Conservation (phyloP, 202 grass and related monocot species). For the Alloteropsis angusta region DNA sequence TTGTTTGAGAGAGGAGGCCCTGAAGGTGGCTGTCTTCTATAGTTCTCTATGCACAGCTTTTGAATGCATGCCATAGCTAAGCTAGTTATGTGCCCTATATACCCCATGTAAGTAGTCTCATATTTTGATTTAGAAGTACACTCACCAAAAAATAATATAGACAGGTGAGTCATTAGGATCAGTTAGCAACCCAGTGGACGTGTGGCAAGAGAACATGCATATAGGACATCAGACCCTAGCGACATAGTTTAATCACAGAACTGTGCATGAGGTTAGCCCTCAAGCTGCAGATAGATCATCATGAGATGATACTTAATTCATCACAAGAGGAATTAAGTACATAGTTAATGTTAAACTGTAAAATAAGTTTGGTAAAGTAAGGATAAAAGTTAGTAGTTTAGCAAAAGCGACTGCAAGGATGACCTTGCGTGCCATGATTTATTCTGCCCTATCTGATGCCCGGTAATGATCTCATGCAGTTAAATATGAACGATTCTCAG, state of each 20-base stretch:
- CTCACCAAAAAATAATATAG: slow-evolving; percentile 14
- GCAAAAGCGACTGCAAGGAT: slow-evolving; percentile 24
- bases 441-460: slow-evolving; percentile 27
- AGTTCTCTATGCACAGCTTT: slow-evolving; percentile 27
- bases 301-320: slow-evolving; percentile 23
- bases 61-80: slow-evolving; percentile 31
- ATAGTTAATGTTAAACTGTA: slow-evolving; percentile 7
- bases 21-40: slow-evolving; percentile 32
- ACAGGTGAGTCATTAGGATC: slow-evolving; percentile 17
- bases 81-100: slow-evolving; percentile 18
- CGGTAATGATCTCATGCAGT: slow-evolving; percentile 12
- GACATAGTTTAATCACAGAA: slow-evolving; percentile 32
- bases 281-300: slow-evolving; percentile 21
- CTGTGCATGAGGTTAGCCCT: slow-evolving; percentile 22
- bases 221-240: slow-evolving; percentile 28
- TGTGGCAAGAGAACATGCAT: slow-evolving; percentile 40
- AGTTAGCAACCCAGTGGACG: slow-evolving; percentile 17
- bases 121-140: slow-evolving; percentile 27
- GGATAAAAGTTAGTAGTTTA: slow-evolving; percentile 32
- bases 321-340: slow-evolving; percentile 34
- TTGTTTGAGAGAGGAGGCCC: slow-evolving; percentile 6
- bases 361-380: slow-evolving; percentile 40
- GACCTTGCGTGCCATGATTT: slow-evolving; percentile 28
- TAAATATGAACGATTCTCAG: slow-evolving; percentile 25
- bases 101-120: slow-evolving; percentile 25